Evolutionary conservation across 2,329 filamentous ascomycete species (phyloP), one percentile per base, ranked within the genome.

Genomic region (Didymella segeticola): DNA sequence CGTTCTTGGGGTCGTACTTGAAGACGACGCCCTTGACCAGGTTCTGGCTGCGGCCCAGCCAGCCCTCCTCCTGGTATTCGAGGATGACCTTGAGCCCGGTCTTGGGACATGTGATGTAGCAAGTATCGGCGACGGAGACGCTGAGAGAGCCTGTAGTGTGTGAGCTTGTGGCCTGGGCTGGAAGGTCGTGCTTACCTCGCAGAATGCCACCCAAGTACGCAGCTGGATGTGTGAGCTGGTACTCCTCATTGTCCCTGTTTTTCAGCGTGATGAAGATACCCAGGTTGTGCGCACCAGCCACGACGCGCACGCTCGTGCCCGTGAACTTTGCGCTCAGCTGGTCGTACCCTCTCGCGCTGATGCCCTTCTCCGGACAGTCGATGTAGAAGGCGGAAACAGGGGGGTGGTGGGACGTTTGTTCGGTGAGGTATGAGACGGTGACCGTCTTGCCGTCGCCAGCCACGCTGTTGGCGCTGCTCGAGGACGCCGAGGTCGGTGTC

Each of bases 251-350:
- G 64, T 89, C 86, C 47, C 90, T 83, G 60, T 87, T 88, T 67
- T 91, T 86, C 22, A 98, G 78, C 9, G 86, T 93, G 73, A 99
- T 88, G 77, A 97, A 99, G 66, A 99, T 98, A 61, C 95, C 95
- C 62, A 96, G 82, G 75, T 99, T 99, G 79, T 96, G 91, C 71
- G 93, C 88, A 59, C 95, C 95, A 0, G 95, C 91, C 19, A 89
- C 87, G 30, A 99, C 93, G 71, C 92, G 91, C 75, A 99, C 84
- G 65, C 90, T 93, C 15, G 95, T 97, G 52, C 95, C 95, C 1
- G 95, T 98, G 77, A 99, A 99, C 76, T 97, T 98, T 70, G 95
- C 95, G 64, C 90, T 93, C 67, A 99, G 88, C 79, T 99, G 95
- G 71, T 99, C 95, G 71, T 93, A 99, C 1, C 95, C 95, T 53